A percentile compares a stretch with the other conserved stretches of the same genome.
Evolutionary conservation across 2,329 filamentous ascomycete genomes (phyloP).

Genomic region (Pezicula radicicola): DNA sequence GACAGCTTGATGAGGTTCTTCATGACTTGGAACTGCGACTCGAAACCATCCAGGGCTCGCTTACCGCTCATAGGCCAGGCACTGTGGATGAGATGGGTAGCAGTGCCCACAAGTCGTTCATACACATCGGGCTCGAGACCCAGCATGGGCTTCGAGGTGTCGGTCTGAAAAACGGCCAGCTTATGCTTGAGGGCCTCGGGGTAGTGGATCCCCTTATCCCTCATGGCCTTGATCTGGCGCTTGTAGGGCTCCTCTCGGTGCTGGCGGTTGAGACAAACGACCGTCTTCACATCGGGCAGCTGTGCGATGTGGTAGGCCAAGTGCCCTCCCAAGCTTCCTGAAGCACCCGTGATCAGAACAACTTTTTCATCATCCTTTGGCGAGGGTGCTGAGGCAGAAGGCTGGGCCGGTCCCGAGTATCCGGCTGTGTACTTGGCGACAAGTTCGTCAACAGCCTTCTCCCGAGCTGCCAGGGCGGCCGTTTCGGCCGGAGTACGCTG

Average conservation of each 20-base stretch:
- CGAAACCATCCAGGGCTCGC: constrained; percentile 35
- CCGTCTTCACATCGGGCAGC: constrained; percentile 21
- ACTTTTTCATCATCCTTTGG: too few species aligned
- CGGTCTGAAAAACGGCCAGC: constrained; percentile 38
- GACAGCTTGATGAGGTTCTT: constrained; percentile 45
- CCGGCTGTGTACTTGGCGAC: too few species aligned
- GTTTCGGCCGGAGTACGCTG: too few species aligned
- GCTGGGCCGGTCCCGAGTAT: too few species aligned
- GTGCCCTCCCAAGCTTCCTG: too few species aligned
- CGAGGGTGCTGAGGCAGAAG: too few species aligned
- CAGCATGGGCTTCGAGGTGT: constrained; percentile 37
- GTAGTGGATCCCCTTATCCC: constrained; percentile 23
- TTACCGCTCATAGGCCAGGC: constrained; percentile 48
- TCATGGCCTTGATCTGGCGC: constrained; percentile 22
- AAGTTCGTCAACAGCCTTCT: too few species aligned
- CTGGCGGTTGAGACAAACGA: constrained; percentile 46
- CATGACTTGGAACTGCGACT: constrained; percentile 42
- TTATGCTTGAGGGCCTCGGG: constrained; percentile 31
- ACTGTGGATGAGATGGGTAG: constrained; percentile 49
- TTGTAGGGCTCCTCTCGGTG: constrained; percentile 25
- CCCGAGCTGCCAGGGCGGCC: too few species aligned
- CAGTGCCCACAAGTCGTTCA: constrained; percentile 29
- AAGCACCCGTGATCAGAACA: too few species aligned
- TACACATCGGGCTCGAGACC: constrained; percentile 39
- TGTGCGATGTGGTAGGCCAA: too few species aligned